A percentile compares a stretch with the other conserved stretches of the same genome.
Evolutionary conservation across 306 rosid genomes (phyloP).

Genomic region (Pyrus communis): DNA sequence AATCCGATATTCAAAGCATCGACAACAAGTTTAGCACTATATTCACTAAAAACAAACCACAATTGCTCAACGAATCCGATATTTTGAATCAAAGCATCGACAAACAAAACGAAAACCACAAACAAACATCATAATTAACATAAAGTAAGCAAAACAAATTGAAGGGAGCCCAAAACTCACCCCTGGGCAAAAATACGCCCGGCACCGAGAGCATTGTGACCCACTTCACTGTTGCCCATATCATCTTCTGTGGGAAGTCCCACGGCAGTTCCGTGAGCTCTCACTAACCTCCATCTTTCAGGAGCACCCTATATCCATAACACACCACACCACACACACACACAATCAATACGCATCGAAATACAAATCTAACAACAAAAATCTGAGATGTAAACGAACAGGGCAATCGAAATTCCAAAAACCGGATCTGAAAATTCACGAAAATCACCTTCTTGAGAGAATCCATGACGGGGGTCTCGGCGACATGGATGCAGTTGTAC

Average conservation of each 20-base stretch:
- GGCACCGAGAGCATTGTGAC: conserved; percentile 97
- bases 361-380: background rate
- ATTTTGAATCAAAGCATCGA: no score
- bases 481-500: conserved; percentile 79
- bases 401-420: background rate
- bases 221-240: conserved; percentile 99
- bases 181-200: conserved; percentile 97
- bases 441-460: conserved; percentile 60
- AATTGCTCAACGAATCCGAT: background rate
- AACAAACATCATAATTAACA: background rate
- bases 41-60: background rate
- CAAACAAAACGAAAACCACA: no score
- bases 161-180: conserved; percentile 25
- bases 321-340: background rate
- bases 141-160: background rate
- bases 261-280: conserved; percentile 87
- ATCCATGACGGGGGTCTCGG: conserved; percentile 93
- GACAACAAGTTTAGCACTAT: conserved; percentile 90
- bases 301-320: conserved; percentile 60
- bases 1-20: conserved; percentile 19
- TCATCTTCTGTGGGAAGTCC: conserved; percentile 98
- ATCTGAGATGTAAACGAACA: background rate
- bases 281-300: conserved; percentile 81
- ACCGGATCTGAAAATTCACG: background rate
- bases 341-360: background rate